Base-by-base conservation (phyloP, 768 basidiomycete genomes). In the Amanita phalloides region DNA sequence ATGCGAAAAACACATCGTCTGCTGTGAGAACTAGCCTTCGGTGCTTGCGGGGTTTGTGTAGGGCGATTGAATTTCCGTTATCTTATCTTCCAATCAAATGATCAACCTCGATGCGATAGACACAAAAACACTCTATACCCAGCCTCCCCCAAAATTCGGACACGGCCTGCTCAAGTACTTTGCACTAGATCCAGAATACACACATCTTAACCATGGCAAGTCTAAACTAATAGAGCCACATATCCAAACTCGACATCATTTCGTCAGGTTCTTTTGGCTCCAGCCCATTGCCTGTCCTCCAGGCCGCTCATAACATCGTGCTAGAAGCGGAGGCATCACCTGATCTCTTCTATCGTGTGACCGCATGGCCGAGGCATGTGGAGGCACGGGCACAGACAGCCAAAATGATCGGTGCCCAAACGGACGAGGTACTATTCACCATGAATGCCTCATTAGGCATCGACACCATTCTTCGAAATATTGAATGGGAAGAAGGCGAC, bases 401-500 rank as follows among this genome's bases (percentile, higher is more conserved):
- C 0, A 56, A 74, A 33, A 65, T 85, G 13, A 71, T 81, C 10
- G 76, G 75, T 1, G 71, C 73, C 0, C 59, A 74, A 0, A 60
- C 58, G 13, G 75, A 82, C 42, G 84, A 85, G 58, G 68, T 77
- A n/a, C 78, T 84, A 17, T 64, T 80, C 7, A 75, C 82, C 0
- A 64, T 73, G 0, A 87, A 86, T 57, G 75, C 84, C 0, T 81
- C 81, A 0, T 72, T 77, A 55, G 85, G 78, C 2, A 57, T 91
- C 32, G 81, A 82, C 56, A 86, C 80, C 8, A 68, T 91, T 46
- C 61, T 88, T 30, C 66, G 74, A 44, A 88, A 88, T 53, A 69
- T 92, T 28, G 68, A 74, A 35, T 89, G 84, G 85, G 68, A 75
- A 35, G 61, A 76, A 45, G 80, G 76, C 0, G 89, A 92, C 62